These are phyloP conservation scores for Cryphonectria carpinicola DNA, from an alignment of 2,329 filamentous ascomycete species.

Conservation along the genomic window DNA sequence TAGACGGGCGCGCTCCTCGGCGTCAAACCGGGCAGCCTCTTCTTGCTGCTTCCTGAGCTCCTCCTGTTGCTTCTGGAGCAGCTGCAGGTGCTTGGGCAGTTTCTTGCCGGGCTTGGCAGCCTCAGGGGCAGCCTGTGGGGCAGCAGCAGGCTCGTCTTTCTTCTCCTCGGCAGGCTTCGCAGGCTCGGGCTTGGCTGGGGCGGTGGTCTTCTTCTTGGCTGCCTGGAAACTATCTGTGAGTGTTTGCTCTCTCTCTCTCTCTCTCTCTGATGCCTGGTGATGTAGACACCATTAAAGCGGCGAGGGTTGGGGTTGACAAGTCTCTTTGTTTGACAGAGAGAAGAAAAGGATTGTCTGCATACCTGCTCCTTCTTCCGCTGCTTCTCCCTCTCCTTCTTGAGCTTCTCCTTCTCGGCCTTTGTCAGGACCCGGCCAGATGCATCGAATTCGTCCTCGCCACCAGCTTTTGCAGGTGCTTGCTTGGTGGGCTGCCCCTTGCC, in stretches of 20 bases:
- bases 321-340: neutral
- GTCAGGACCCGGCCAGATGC: conserved; percentile 76
- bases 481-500: conserved; percentile 51
- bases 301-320: neutral
- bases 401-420: conserved; percentile 97
- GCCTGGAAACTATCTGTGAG: conserved; percentile 55
- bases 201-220: conserved; percentile 77
- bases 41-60: conserved; percentile 69
- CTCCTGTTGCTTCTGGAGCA: conserved; percentile 83
- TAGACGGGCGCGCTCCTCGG: conserved; percentile 57
- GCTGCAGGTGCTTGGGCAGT: conserved; percentile 71
- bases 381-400: conserved; percentile 98
- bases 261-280: too few relatives aligned
- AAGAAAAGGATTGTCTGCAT: conserved; percentile 1
- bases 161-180: conserved; percentile 58
- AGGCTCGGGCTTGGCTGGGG: conserved; percentile 54
- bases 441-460: conserved; percentile 55
- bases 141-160: conserved; percentile 46
- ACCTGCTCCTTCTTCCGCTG: conserved; percentile 98
- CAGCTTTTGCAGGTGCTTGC: conserved; percentile 43
- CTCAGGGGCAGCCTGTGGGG: conserved; percentile 38
- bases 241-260: neutral
- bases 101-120: conserved; percentile 71
- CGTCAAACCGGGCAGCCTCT: conserved; percentile 59
- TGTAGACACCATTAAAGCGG: neutral